Percentiles rank a stretch among this genome's conserved stretches.
phyloP scores from a whole-genome alignment of 306 rosid genomes.

The Lablab purpureus region DNA sequence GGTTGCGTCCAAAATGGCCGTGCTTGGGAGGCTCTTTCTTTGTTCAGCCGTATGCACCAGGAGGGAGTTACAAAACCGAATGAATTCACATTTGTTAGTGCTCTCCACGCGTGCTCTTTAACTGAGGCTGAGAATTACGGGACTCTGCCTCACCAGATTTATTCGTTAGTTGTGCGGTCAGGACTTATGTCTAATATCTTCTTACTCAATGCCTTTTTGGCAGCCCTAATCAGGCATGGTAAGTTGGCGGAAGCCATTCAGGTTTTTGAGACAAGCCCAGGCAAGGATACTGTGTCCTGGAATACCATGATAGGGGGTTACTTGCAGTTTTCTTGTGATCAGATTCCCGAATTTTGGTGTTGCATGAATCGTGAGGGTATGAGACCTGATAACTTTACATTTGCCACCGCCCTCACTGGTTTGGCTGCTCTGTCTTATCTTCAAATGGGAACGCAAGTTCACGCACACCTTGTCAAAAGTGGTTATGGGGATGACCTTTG shows the following conservation, averaged over 20 bases:
- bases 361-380: constrained; percentile 55
- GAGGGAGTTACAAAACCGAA: constrained; percentile 68
- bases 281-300: constrained; percentile 74
- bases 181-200: constrained; percentile 67
- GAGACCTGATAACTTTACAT: constrained; percentile 67
- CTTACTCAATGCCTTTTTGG: constrained; percentile 65
- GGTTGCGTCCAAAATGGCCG: constrained; percentile 61
- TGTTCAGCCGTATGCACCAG: constrained; percentile 66
- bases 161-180: constrained; percentile 59
- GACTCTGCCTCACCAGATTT: constrained; percentile 60
- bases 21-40: constrained; percentile 56
- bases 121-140: constrained; percentile 37
- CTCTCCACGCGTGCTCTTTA: constrained; percentile 78
- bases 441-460: constrained; percentile 70
- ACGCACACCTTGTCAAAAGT: constrained; percentile 65
- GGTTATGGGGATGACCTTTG: constrained; percentile 72
- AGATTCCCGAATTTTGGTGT: constrained; percentile 65
- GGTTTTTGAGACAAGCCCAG: constrained; percentile 53
- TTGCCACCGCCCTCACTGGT: constrained; percentile 68
- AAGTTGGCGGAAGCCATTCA: constrained; percentile 58
- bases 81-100: constrained; percentile 76
- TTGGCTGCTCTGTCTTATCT: constrained; percentile 63
- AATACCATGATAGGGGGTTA: constrained; percentile 77
- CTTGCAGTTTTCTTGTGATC: constrained; percentile 54
- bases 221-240: constrained; percentile 66